These are phyloP conservation scores for Polytrichum formosum DNA, from an alignment of 225 moss, liverwort and hornwort species.

Conservation along the genomic window DNA sequence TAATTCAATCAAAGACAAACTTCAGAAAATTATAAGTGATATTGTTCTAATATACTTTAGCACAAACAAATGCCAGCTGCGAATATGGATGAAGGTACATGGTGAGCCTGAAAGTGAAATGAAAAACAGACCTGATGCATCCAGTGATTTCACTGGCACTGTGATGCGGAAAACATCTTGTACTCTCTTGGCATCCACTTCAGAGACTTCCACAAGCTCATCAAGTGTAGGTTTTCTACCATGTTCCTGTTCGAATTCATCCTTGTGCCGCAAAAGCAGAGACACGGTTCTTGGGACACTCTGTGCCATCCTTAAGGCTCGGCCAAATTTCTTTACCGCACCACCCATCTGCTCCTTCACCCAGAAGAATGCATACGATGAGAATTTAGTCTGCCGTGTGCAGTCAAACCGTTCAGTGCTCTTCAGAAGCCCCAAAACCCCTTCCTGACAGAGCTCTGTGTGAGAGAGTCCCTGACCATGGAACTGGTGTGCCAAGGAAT, in stretches of 20 bases:
- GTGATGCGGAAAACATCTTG: conserved; percentile 40
- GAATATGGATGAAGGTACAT: too few species aligned
- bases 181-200: conserved; percentile 56
- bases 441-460: conserved; percentile 89
- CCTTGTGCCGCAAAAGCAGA: conserved; percentile 59
- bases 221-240: conserved; percentile 70
- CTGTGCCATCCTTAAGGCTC: conserved; percentile 73
- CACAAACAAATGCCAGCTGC: too few species aligned
- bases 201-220: conserved; percentile 59
- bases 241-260: conserved; percentile 52
- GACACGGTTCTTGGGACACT: conserved; percentile 66
- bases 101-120: too few species aligned
- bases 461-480: conserved; percentile 86
- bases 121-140: conserved; percentile 35
- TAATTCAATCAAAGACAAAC: too few species aligned
- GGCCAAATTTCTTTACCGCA: conserved; percentile 76
- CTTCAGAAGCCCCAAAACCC: conserved; percentile 70
- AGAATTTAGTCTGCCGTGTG: conserved; percentile 78
- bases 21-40: too few species aligned
- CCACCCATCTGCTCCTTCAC: conserved; percentile 82
- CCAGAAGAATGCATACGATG: conserved; percentile 84
- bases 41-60: too few species aligned
- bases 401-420: conserved; percentile 82
- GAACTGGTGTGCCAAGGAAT: conserved; percentile 80
- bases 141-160: conserved; percentile 65